These are phyloP conservation scores for Aspergillus uvarum DNA, from an alignment of 2,329 filamentous ascomycete species.

Conservation along the genomic window DNA sequence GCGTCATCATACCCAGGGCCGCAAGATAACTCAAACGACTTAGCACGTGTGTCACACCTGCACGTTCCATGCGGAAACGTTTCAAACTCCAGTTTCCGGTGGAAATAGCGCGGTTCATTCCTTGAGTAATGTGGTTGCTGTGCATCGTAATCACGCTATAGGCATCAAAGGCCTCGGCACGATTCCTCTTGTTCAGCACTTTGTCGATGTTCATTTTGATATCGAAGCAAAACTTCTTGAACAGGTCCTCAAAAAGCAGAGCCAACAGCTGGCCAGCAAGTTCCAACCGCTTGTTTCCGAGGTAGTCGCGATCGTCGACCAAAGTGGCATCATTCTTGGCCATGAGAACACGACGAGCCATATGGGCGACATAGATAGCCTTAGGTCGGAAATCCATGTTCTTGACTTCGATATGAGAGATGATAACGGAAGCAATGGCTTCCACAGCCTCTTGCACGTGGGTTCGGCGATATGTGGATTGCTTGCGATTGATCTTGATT, in stretches of 20 bases:
- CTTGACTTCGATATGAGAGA: constrained; percentile 89
- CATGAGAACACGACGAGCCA: constrained; percentile 95
- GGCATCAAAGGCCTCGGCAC: constrained; percentile 84
- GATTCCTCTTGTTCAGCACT: constrained; percentile 87
- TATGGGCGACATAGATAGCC: constrained; percentile 91
- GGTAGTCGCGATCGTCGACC: constrained; percentile 95
- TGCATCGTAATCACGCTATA: constrained; percentile 80
- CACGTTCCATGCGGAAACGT: constrained; percentile 97
- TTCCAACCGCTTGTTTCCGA: constrained; percentile 95
- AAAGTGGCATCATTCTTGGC: constrained; percentile 83
- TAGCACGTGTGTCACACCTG: constrained; percentile 92
- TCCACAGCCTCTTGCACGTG: constrained; percentile 90
- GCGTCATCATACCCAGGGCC: constrained; percentile 98
- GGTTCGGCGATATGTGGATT: constrained; percentile 66
- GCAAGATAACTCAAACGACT: constrained; percentile 95
- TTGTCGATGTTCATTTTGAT: constrained; percentile 95
- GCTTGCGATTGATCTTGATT: constrained; percentile 78
- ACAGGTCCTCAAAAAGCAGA: constrained; percentile 92
- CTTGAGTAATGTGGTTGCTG: constrained; percentile 82
- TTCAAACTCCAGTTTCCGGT: constrained; percentile 98
- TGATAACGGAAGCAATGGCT: constrained; percentile 85
- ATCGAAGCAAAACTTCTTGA: constrained; percentile 89
- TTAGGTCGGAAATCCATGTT: constrained; percentile 96
- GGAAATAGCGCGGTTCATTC: constrained; percentile 93
- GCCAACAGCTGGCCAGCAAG: constrained; percentile 92